Conservation (phyloP, 257 asterid genomes). For the Apocynum venetum region DNA sequence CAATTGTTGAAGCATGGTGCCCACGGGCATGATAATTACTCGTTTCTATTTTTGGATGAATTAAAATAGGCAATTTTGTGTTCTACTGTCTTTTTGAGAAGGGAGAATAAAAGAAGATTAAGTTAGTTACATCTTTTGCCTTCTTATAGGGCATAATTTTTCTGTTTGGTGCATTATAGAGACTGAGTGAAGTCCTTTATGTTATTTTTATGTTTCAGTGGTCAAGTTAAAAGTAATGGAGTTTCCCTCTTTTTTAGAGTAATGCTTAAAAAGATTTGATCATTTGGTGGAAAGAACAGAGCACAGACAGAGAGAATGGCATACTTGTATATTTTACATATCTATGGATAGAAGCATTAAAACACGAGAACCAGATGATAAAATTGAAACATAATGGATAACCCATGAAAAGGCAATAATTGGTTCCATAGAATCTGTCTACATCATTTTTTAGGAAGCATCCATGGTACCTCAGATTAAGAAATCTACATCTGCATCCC, state of each 20-base stretch:
- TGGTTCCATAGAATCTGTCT: not conserved
- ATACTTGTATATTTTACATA: no score
- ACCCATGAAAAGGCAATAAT: not conserved
- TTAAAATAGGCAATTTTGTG: not conserved
- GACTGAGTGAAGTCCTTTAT: not conserved
- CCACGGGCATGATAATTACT: not conserved
- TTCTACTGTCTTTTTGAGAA: not conserved
- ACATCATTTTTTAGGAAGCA: not conserved
- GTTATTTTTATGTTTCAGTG: not conserved
- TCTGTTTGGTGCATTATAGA: not conserved
- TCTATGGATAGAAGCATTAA: not conserved
- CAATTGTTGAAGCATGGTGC: not conserved
- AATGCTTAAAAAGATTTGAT: not conserved
- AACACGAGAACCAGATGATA: not conserved
- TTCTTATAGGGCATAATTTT: no score
- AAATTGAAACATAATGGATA: not conserved
- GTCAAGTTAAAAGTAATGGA: not conserved
- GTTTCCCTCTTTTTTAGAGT: not conserved
- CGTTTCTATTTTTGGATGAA: not conserved
- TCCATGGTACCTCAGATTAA: not conserved
- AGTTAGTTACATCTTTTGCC: not conserved
- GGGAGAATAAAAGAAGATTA: not conserved
- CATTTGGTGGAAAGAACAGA: not conserved
- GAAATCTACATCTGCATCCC: not conserved
- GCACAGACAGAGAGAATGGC: not conserved